Evolutionary conservation across 2,329 filamentous ascomycete species (phyloP).

Genomic region (Onygenales sp.): DNA sequence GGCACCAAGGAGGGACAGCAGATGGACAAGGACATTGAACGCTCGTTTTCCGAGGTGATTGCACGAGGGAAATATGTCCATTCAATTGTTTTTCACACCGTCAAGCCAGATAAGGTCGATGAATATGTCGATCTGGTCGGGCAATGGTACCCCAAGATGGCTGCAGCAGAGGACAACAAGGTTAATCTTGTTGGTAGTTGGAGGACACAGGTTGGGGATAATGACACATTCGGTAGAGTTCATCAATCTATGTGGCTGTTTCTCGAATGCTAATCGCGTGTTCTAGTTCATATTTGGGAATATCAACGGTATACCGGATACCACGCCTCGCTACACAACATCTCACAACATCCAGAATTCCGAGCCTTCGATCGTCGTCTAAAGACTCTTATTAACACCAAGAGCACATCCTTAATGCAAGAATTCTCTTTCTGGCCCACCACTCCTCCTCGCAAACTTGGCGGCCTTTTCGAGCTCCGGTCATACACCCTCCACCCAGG

Average conservation of each 20-base stretch:
- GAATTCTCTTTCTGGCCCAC: constrained; percentile 99
- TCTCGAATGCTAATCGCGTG: constrained; percentile 20
- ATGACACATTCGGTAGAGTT: constrained; percentile 77
- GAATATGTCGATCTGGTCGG: constrained; percentile 89
- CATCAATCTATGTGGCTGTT: constrained; percentile 2
- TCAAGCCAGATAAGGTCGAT: constrained; percentile 90
- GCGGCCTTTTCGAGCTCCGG: constrained; percentile 88
- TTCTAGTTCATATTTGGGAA: constrained; percentile 93
- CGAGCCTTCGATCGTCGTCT: constrained; percentile 75
- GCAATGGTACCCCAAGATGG: constrained; percentile 86
- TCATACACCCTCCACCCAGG: constrained; percentile 95
- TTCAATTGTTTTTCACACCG: constrained; percentile 91
- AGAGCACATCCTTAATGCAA: constrained; percentile 91
- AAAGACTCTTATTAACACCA: constrained; percentile 72
- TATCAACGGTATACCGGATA: constrained; percentile 97
- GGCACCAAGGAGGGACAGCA: constrained; percentile 92
- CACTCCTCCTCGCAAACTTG: constrained; percentile 76
- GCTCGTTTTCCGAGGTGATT: constrained; percentile 89
- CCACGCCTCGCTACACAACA: constrained; percentile 79
- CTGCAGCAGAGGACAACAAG: constrained; percentile 74
- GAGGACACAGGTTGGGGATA: constrained; percentile 95
- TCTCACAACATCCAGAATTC: constrained; percentile 75
- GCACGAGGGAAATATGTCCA: constrained; percentile 97
- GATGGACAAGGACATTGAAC: constrained; percentile 90
- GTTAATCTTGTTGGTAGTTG: constrained; percentile 96